Conservation (phyloP, 176 grass and related monocot genomes). For the barley (Hordeum vulgare) region MorexV3_pseudomolecules_assembly NC_058524.1:606353524-606354023, state of each 20-base stretch:
- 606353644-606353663: background rate
- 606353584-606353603: background rate
- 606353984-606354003: constrained; percentile 77
- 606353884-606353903: constrained; percentile 39
- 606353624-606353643: background rate
- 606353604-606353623: background rate
- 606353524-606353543: background rate
- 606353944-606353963: constrained; percentile 93
- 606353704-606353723: background rate
- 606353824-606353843: constrained; percentile 57
- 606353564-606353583: background rate
- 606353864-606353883: constrained; percentile 23
- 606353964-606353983: constrained; percentile 95
- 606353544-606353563: background rate
- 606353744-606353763: constrained; percentile 1
- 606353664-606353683: background rate
- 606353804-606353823: constrained; percentile 60
- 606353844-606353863: constrained; percentile 26
- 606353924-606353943: constrained; percentile 68
- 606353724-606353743: constrained; percentile 19
- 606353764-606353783: background rate
- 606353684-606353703: background rate
- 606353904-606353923: constrained; percentile 67
- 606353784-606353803: background rate
- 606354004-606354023: background rate